These are phyloP conservation scores for Leucaena leucocephala DNA, from an alignment of 306 rosid genomes.

Conservation along the genomic window DNA sequence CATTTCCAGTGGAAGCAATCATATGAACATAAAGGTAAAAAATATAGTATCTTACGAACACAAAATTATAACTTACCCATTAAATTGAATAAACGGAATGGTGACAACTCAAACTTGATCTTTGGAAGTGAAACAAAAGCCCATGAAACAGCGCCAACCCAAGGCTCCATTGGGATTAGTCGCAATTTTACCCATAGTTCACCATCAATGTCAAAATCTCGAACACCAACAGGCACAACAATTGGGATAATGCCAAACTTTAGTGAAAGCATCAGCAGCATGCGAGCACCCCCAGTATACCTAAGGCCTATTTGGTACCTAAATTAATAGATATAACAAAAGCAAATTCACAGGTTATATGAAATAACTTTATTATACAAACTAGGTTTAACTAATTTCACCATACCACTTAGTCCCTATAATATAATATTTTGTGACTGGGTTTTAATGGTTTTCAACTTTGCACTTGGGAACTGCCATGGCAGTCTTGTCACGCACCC, in stretches of 20 bases:
- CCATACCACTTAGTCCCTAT: background rate
- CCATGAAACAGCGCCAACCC: constrained; percentile 98
- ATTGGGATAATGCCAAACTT: constrained; percentile 91
- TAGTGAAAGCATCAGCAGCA: constrained; percentile 87
- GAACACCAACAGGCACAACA: constrained; percentile 86
- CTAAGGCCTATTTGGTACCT: constrained; percentile 99
- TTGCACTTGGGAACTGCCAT: background rate
- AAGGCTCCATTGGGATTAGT: constrained; percentile 86
- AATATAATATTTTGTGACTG: background rate
- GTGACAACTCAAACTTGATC: constrained; percentile 92
- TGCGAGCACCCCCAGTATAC: constrained; percentile 96
- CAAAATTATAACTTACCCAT: constrained; percentile 69
- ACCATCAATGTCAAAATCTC: constrained; percentile 97
- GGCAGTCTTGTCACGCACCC: background rate
- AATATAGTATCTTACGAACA: constrained; percentile 1
- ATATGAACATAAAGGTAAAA: constrained; percentile 6
- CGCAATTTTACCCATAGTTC: constrained; percentile 97
- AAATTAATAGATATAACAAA: constrained; percentile 25
- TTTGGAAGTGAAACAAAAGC: constrained; percentile 99
- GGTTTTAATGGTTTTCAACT: background rate
- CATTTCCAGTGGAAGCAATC: constrained; percentile 6
- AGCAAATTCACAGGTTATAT: constrained; percentile 26
- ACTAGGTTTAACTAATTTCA: background rate
- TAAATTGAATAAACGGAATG: constrained; percentile 93
- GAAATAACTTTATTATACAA: background rate